Evolutionary conservation across 495 filamentous ascomycete species (phyloP).

Genomic region (Pseudevernia furfuracea): DNA sequence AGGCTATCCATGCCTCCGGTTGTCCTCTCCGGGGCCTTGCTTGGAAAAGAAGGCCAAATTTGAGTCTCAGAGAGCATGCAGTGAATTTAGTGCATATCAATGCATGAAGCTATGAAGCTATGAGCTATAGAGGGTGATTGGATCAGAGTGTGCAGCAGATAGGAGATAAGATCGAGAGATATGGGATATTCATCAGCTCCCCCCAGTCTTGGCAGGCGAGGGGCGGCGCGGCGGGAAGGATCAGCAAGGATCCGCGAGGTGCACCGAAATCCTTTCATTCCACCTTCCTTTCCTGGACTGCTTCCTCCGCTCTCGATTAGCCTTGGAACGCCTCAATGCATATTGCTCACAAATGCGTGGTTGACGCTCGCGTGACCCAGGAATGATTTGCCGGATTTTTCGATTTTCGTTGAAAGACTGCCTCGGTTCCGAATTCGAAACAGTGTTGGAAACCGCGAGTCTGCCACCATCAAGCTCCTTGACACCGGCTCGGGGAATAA

Average conservation of each 20-base stretch:
- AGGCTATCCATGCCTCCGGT: not conserved
- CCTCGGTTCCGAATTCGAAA: not conserved
- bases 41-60: not conserved
- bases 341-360: not conserved
- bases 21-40: not conserved
- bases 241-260: not conserved
- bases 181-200: no score
- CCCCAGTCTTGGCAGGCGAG: not conserved
- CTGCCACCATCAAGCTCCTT: not conserved
- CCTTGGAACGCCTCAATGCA: not conserved
- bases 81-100: no score
- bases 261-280: not conserved
- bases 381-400: no score
- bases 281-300: not conserved
- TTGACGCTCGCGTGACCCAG: not conserved
- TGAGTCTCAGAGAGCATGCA: no score
- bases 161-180: not conserved
- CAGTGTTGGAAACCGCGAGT: not conserved
- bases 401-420: no score
- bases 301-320: not conserved
- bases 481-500: not conserved
- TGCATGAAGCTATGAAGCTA: no score
- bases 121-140: no score
- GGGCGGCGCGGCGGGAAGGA: not conserved
- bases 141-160: not conserved